Conservation (phyloP, 2,329 filamentous ascomycete genomes). For the Trichoderma brevicompactum region DNA sequence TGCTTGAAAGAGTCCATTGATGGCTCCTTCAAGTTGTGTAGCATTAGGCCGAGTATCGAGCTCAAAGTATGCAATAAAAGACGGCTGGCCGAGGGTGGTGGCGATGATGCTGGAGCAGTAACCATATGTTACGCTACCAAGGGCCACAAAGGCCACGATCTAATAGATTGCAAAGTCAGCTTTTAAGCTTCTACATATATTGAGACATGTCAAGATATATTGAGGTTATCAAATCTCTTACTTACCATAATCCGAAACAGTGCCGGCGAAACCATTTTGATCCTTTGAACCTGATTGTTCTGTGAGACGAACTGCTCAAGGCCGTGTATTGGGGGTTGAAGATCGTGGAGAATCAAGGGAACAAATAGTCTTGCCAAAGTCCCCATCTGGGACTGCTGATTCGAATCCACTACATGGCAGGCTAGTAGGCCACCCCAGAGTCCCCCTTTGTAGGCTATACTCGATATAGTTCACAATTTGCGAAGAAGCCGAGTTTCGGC, state of each 20-base stretch:
- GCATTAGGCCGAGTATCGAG: slow-evolving; percentile 11
- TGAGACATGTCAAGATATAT: not conserved
- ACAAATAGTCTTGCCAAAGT: not conserved
- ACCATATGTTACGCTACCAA: slow-evolving; percentile 10
- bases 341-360: not conserved
- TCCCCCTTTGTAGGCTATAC: not conserved
- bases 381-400: not conserved
- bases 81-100: slow-evolving; percentile 3
- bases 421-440: not conserved
- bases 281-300: not conserved
- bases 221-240: too few relatives aligned
- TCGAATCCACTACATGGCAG: not conserved
- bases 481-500: slow-evolving; percentile 11
- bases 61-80: slow-evolving; percentile 1
- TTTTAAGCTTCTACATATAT: not conserved
- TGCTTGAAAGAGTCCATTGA: slow-evolving; percentile 13
- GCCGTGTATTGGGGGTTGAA: not conserved
- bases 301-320: not conserved
- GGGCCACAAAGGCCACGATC: slow-evolving; percentile 13
- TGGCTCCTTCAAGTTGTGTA: slow-evolving; percentile 10
- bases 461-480: not conserved
- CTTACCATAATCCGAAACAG: slow-evolving; percentile 1
- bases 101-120: slow-evolving; percentile 20
- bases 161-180: not conserved
- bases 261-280: slow-evolving; percentile 1